A percentile compares a stretch with the other conserved stretches of the same genome.
These are phyloP conservation scores for Phytophthora chlamydospora DNA, from an alignment of 352 stramenopile species.

Conservation along the genomic window DNA sequence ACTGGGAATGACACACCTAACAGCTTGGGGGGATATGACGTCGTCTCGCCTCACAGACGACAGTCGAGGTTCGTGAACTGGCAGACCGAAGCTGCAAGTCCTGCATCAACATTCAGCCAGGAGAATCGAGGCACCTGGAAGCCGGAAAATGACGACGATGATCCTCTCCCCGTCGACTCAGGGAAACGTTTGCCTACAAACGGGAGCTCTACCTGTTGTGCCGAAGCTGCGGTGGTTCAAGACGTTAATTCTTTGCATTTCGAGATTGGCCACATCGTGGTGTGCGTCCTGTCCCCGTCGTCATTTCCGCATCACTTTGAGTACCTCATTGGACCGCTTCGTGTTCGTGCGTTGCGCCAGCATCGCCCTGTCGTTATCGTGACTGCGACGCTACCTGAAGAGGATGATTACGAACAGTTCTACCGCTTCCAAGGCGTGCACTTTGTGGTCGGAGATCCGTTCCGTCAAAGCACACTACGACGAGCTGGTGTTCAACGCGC, in stretches of 20 bases:
- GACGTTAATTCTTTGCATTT: constrained; percentile 54
- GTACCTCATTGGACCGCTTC: constrained; percentile 80
- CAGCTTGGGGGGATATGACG: constrained; percentile 16
- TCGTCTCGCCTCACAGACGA: constrained; percentile 18
- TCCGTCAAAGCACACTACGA: constrained; percentile 54
- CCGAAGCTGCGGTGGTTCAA: constrained; percentile 54
- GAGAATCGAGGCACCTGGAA: constrained; percentile 25
- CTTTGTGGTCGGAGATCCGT: constrained; percentile 76
- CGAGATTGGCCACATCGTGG: constrained; percentile 56
- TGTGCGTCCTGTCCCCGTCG: constrained; percentile 64
- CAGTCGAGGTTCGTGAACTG: constrained; percentile 35
- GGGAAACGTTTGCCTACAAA: constrained; percentile 14
- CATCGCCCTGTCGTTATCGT: constrained; percentile 78
- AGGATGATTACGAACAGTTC: constrained; percentile 64
- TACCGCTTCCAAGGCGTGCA: constrained; percentile 67
- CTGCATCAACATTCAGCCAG: constrained; percentile 13
- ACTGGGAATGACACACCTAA: constrained; percentile 27
- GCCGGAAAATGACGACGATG: constrained; percentile 22
- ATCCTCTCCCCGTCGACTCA: constrained; percentile 20
- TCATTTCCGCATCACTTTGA: constrained; percentile 80
- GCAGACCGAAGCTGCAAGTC: constrained; percentile 22
- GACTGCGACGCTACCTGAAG: constrained; percentile 52
- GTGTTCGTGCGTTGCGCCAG: constrained; percentile 65
- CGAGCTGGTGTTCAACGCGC: constrained; percentile 59
- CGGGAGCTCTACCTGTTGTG: not conserved